Base-by-base conservation (phyloP, 2,329 filamentous ascomycete species). In the Pestalotiopsis fici region DNA sequence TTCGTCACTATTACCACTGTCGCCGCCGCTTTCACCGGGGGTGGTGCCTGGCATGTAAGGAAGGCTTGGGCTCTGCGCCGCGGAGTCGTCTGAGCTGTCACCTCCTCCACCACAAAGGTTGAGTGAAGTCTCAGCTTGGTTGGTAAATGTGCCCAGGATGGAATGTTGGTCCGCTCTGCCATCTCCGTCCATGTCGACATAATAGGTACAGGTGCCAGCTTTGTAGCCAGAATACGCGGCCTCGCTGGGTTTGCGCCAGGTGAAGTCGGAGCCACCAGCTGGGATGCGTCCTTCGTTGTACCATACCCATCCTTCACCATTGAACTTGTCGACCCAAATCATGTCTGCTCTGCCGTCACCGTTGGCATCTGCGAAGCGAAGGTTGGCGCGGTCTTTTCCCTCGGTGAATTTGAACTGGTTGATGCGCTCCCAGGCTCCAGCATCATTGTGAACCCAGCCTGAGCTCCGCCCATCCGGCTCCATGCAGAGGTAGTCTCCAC, bases 351-450 rank as follows among this genome's bases (percentile, higher is more conserved):
- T 69, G 13, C 78, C 78, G 55, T 80, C 78, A 11, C 79, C 78
- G 64, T 82, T 78, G 25, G 81, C 76, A 68, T 83, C 81, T 3
- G 75, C 78, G 31, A 71, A 83, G 12, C 76, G 74, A 12, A 79
- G 64, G 66, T 81, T 79, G 15, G 79, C 78, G 1, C 79, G 76
- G 61, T 81, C 79, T 13, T 71, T 71, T 27, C 64, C 71, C 50
- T 74, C 71, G 12, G 70, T 64, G 60, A 69, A 69, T 68, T 78
- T 79, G 66, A 78, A 70, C 70, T 78, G 76, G 23, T 65, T 71
- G 15, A 72, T 70, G 64, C 70, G 23, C 43, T 57, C 69, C 57
- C 64, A 72, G 64, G 21, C 18, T 9, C 66, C 68, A 47, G 67
- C 28, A 21, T 43, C 65, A 25, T 73, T 68, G 59, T 79, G 70